A percentile compares a stretch with the other conserved stretches of the same genome.
Conservation (phyloP, 2,329 filamentous ascomycete genomes). For the Neonectria punicea region DNA sequence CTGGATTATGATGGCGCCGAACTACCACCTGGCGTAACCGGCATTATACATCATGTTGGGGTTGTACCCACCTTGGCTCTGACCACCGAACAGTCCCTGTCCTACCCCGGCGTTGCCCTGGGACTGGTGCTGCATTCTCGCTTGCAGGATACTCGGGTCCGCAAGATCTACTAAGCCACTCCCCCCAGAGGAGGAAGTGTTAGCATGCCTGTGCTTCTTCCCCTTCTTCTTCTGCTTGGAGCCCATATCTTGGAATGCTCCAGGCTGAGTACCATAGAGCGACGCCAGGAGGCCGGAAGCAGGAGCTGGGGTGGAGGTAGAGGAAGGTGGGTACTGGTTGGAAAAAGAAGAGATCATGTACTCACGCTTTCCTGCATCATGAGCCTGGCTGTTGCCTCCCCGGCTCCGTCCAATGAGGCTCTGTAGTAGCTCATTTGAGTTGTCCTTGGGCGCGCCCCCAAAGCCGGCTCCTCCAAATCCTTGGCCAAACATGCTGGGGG, state of each 20-base stretch:
- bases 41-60: slow-evolving; percentile 84
- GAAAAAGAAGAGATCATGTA: slow-evolving; percentile 94
- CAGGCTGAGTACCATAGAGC: slow-evolving; percentile 88
- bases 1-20: slow-evolving; percentile 29
- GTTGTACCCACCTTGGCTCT: slow-evolving; percentile 95
- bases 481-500: slow-evolving; percentile 94
- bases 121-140: slow-evolving; percentile 90
- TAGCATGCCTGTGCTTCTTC: slow-evolving; percentile 99
- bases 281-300: slow-evolving; percentile 90
- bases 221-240: slow-evolving; percentile 99
- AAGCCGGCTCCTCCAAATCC: slow-evolving; percentile 83
- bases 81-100: slow-evolving; percentile 90
- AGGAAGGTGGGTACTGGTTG: slow-evolving; percentile 84
- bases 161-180: slow-evolving; percentile 99
- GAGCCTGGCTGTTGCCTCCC: slow-evolving; percentile 74
- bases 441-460: slow-evolving; percentile 75
- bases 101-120: slow-evolving; percentile 85
- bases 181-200: slow-evolving; percentile 99
- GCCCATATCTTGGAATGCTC: slow-evolving; percentile 89
- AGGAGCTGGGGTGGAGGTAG: slow-evolving; percentile 86
- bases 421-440: slow-evolving; percentile 74
- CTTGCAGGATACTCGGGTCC: slow-evolving; percentile 99
- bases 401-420: slow-evolving; percentile 80
- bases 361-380: slow-evolving; percentile 97
- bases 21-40: slow-evolving; percentile 76